phyloP scores from a whole-genome alignment of 495 filamentous ascomycete species.

The Wilcoxina mikolae region DNA sequence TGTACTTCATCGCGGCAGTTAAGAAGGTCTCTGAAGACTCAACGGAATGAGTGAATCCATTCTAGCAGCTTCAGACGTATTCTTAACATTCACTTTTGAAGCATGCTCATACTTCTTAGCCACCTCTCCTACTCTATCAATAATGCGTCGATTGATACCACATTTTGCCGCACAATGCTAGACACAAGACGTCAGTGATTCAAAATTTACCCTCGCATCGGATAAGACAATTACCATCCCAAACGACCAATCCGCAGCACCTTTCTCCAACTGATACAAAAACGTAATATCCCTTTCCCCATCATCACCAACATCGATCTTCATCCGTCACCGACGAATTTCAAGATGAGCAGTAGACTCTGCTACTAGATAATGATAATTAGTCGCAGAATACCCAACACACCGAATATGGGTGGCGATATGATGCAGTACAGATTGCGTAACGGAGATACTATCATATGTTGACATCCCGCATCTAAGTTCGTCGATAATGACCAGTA shows the following conservation, averaged over 20 bases:
- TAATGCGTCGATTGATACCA: constrained; percentile 68
- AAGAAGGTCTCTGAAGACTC: constrained; percentile 80
- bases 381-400: constrained; percentile 91
- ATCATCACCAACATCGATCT: constrained; percentile 78
- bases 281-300: constrained; percentile 76
- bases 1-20: too few species aligned
- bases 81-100: constrained; percentile 68
- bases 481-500: constrained; percentile 94
- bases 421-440: constrained; percentile 90
- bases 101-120: constrained; percentile 94
- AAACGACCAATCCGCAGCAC: constrained; percentile 92
- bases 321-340: constrained; percentile 73
- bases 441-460: constrained; percentile 92
- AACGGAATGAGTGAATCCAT: constrained; percentile 68
- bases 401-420: constrained; percentile 86
- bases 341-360: constrained; percentile 85
- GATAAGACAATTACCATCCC: constrained; percentile 50
- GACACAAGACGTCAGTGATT: too few species aligned
- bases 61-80: constrained; percentile 68
- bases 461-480: constrained; percentile 85
- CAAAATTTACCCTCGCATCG: too few species aligned
- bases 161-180: constrained; percentile 92
- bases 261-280: constrained; percentile 85
- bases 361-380: constrained; percentile 84
- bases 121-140: constrained; percentile 76